Conservation (phyloP, 805 yeast species). For the Wickerhamomyces bovis region DNA sequence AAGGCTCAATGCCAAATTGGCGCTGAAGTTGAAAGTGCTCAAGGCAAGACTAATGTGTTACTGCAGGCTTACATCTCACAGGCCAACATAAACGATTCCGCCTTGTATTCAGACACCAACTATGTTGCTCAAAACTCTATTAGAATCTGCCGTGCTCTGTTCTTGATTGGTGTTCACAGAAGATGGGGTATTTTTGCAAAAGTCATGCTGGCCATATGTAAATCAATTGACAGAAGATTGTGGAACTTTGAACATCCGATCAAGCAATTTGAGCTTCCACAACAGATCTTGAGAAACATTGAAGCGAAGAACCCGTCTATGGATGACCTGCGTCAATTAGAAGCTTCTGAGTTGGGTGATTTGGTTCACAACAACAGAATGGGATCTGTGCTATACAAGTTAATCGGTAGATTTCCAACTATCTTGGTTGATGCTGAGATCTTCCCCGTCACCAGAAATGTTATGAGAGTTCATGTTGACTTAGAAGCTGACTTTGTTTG, state of each 20-base stretch:
- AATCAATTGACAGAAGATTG: conserved; percentile 72
- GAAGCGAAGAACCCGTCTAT: conserved; percentile 61
- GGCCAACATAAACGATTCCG: conserved; percentile 65
- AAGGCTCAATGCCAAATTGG: conserved; percentile 78
- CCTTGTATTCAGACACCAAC: conserved; percentile 78
- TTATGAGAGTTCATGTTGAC: conserved; percentile 70
- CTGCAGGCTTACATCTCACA: conserved; percentile 85
- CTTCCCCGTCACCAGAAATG: conserved; percentile 83
- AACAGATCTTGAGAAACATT: conserved; percentile 53
- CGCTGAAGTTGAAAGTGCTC: conserved; percentile 66
- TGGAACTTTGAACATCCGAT: conserved; percentile 94
- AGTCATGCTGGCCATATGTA: conserved; percentile 73
- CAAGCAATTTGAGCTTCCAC: conserved; percentile 78
- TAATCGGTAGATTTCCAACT: conserved; percentile 69
- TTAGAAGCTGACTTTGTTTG: conserved; percentile 77
- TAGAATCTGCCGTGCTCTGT: conserved; percentile 87
- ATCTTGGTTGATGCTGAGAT: conserved; percentile 73
- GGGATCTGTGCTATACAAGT: conserved; percentile 56
- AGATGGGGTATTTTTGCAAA: conserved; percentile 85
- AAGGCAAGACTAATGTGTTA: conserved; percentile 81
- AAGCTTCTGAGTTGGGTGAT: conserved; percentile 76
- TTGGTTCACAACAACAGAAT: conserved; percentile 74
- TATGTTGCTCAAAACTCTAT: conserved; percentile 95
- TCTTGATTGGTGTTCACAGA: conserved; percentile 78
- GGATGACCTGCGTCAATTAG: conserved; percentile 69